Base-by-base conservation (phyloP, 345 rosid species). In the Arabidopsis thaliana region DNA sequence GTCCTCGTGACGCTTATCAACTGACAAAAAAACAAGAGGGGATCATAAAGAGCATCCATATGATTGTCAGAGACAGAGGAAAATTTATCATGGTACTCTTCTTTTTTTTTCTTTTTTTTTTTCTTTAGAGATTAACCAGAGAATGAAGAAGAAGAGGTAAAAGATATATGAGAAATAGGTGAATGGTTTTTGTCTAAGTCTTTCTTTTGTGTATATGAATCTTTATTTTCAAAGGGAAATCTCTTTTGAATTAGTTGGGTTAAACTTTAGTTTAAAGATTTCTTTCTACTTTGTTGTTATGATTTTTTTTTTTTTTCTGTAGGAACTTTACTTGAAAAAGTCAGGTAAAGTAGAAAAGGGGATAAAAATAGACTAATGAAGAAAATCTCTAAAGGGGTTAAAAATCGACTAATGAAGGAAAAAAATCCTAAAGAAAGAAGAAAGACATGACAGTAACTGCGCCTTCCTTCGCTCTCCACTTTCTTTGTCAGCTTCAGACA, bases 61-160 rank as follows among this genome's bases (percentile, higher is more conserved):
- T 36, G 79, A 37, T 32, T 20, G 22, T 46, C 4, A 30, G 64
- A 46, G 74, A 41, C 11, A 8, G 58, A 49, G 23, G 63, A 2
- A 52, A 32, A 53, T 59, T 34, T 0, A 24, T 48, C 85, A 73
- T 80, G 72, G 65, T 77, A 3, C 2, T 49, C 38, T 67, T 30
- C 59, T 38, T 45, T 23, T 1, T 48, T 4, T 16, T 7, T n/a
- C n/a, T 22, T 55, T 38, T 12, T 66, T 7, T 12, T 30, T 4
- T 40, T 8, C 9, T 4, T 51, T 42, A 8, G 13, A 25, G 61
- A 60, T 50, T 57, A 65, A 25, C 14, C 56, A 28, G 53, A 51
- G 10, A 10, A 44, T 6, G 71, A n/a, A n/a, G n/a, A 62, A 59
- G 62, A 50, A 8, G 46, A 63, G 30, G 37, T 32, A 64, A 44